Percentiles rank a stretch among this genome's conserved stretches.
These are phyloP conservation scores for Alternaria arbusti DNA, from an alignment of 2,329 filamentous ascomycete species.

Conservation along the genomic window DNA sequence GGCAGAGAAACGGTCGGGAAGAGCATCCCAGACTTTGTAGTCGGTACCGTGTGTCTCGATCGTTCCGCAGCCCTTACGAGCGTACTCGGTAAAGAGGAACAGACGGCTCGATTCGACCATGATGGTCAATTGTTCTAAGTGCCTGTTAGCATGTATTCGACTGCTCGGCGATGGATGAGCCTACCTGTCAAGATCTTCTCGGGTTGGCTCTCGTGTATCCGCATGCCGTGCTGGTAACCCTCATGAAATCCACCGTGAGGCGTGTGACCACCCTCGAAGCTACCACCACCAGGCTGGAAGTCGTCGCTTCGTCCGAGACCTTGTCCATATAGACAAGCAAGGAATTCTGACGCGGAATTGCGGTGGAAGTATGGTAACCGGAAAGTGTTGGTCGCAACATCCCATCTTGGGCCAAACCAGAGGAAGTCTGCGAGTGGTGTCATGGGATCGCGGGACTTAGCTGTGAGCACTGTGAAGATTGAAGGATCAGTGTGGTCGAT, in stretches of 20 bases:
- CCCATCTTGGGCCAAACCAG: constrained; percentile 49
- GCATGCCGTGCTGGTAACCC: constrained; percentile 55
- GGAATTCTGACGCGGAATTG: constrained; percentile 47
- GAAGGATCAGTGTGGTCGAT: constrained; percentile 50
- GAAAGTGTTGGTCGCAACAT: constrained; percentile 49
- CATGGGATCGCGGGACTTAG: constrained; percentile 45
- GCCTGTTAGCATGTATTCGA: neutral
- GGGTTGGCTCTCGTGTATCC: constrained; percentile 52
- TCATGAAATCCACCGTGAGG: constrained; percentile 52
- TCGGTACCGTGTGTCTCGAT: constrained; percentile 46
- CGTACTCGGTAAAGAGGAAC: constrained; percentile 49
- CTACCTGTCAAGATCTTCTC: constrained; percentile 52
- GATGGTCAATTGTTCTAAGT: constrained; percentile 46
- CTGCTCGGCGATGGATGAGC: neutral
- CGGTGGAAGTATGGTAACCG: constrained; percentile 50
- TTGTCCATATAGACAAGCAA: constrained; percentile 47
- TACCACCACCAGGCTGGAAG: constrained; percentile 49
- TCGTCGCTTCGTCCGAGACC: constrained; percentile 52
- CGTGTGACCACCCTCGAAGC: constrained; percentile 47
- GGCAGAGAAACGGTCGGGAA: constrained; percentile 47
- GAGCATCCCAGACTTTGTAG: constrained; percentile 47
- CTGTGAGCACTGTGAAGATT: constrained; percentile 48
- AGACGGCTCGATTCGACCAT: constrained; percentile 50
- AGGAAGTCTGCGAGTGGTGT: constrained; percentile 48
- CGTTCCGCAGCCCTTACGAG: constrained; percentile 42